phyloP scores from a whole-genome alignment of 495 filamentous ascomycete species.

The Penicillium daleae region DNA sequence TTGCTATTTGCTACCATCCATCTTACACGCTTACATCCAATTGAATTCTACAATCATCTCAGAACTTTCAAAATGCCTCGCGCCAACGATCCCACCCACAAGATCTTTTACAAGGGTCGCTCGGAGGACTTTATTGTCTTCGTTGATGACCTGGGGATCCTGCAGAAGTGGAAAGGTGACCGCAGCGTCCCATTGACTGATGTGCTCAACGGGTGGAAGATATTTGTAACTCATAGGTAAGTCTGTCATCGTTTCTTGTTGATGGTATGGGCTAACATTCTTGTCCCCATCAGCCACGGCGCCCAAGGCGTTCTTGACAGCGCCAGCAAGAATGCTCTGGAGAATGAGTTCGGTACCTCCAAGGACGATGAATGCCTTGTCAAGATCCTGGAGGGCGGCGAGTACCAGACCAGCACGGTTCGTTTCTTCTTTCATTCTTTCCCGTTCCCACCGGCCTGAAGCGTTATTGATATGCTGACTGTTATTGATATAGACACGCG shows the following conservation, averaged over 20 bases:
- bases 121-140: slow-evolving; percentile 91
- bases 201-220: slow-evolving; percentile 86
- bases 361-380: slow-evolving; percentile 77
- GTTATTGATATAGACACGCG: slow-evolving; percentile 29
- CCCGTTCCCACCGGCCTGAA: not conserved
- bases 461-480: slow-evolving; percentile 18
- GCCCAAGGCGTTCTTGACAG: slow-evolving; percentile 76
- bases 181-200: slow-evolving; percentile 76
- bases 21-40: slow-evolving; percentile 8
- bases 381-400: slow-evolving; percentile 79
- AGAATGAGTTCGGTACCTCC: slow-evolving; percentile 84
- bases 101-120: slow-evolving; percentile 89
- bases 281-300: slow-evolving; percentile 70
- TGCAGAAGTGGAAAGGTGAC: slow-evolving; percentile 84
- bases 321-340: slow-evolving; percentile 72
- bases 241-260: slow-evolving; percentile 29
- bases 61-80: slow-evolving; percentile 66
- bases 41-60: not conserved
- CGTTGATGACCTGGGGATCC: slow-evolving; percentile 70
- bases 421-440: slow-evolving; percentile 29
- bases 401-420: slow-evolving; percentile 69
- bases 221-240: slow-evolving; percentile 91
- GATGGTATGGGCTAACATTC: too few relatives aligned
- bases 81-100: slow-evolving; percentile 72
- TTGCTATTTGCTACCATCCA: slow-evolving; percentile 5